Base-by-base conservation (phyloP, 257 asterid genomes). In the Forsythia suspensa region DNA sequence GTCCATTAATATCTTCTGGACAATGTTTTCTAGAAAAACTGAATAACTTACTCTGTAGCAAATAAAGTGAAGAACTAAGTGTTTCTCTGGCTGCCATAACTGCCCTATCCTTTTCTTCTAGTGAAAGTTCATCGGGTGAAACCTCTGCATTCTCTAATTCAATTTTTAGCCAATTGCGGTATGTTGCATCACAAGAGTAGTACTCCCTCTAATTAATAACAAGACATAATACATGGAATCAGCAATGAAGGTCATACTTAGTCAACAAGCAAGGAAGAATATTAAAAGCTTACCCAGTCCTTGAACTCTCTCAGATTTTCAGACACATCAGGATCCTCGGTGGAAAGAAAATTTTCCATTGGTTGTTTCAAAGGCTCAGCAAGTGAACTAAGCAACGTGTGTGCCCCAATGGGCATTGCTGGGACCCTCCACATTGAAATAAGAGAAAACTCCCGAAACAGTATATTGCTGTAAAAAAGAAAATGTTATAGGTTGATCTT, bases 391-490 rank as follows among this genome's bases (percentile, higher is more conserved):
- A 96, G 96, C 77, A 96, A 87, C 18, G 92, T 88, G 88, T 96
- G 99, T 72, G 98, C 97, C 74, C 99, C 99, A 81, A 85, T 87
- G 48, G 99, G 98, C 85, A 91, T 83, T 73, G 94, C 93, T 52
- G 99, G 97, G 79, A 94, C 93, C 86, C 99, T 91, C 99, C 99
- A 92, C 98, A 94, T 92, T 52, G 98, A 94, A 71, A 92, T 92
- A 82, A 96, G 96, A 75, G 99, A 95, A 72, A 96, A 96, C 85
- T 96, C 99, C 83, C 98, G 90, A 85, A 96, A 96, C 83, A 96
- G 91, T 81, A 96, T 79, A 81, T 96, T 96, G 95, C 99, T 96
- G 76, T 76, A 74, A 83, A 82, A 85, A 73, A 82, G 78, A 80
- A 74, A 59, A 65, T 1, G 24, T 12, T 63, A 9, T 29, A 75